A percentile compares a stretch with the other conserved stretches of the same genome.
Conservation (phyloP, 257 asterid genomes). For the Ballota nigra region DNA sequence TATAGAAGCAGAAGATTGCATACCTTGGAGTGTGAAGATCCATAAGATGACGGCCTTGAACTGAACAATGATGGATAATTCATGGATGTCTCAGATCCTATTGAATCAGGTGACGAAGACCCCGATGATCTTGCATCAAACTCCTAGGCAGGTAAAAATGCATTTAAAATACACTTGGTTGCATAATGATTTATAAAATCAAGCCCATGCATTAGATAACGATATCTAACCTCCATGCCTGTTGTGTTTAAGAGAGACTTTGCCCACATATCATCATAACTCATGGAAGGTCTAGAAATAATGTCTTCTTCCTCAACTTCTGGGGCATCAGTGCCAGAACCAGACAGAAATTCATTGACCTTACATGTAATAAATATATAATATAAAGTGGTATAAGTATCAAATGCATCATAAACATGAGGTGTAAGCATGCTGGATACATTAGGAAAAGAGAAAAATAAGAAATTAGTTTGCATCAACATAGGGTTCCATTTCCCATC, state of each 20-base stretch:
- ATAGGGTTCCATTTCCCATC: too few relatives aligned
- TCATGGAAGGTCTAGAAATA: conserved; percentile 71
- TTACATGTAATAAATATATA: conserved; percentile 18
- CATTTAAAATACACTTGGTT: not conserved
- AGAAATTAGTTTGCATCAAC: not conserved
- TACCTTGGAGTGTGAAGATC: conserved; percentile 61
- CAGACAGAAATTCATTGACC: conserved; percentile 87
- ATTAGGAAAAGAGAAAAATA: not conserved
- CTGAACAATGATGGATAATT: conserved; percentile 81
- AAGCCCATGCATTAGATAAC: conserved; percentile 19
- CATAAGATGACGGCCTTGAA: conserved; percentile 65
- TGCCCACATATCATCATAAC: conserved; percentile 95
- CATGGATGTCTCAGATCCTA: conserved; percentile 83
- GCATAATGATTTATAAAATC: conserved; percentile 1
- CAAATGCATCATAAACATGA: not conserved
- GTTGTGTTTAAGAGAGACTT: conserved; percentile 77
- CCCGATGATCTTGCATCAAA: conserved; percentile 78
- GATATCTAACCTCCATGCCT: conserved; percentile 57
- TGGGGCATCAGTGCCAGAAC: conserved; percentile 93
- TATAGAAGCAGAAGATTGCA: conserved; percentile 9
- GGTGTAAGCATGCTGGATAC: not conserved
- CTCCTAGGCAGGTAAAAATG: conserved; percentile 43
- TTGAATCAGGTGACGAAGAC: conserved; percentile 83
- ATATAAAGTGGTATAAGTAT: not conserved
- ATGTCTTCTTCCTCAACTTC: conserved; percentile 85